Percentiles rank a stretch among this genome's conserved stretches.
Conservation (phyloP, 2,329 filamentous ascomycete species). For the Pestalotiopsis sp. region DNA sequence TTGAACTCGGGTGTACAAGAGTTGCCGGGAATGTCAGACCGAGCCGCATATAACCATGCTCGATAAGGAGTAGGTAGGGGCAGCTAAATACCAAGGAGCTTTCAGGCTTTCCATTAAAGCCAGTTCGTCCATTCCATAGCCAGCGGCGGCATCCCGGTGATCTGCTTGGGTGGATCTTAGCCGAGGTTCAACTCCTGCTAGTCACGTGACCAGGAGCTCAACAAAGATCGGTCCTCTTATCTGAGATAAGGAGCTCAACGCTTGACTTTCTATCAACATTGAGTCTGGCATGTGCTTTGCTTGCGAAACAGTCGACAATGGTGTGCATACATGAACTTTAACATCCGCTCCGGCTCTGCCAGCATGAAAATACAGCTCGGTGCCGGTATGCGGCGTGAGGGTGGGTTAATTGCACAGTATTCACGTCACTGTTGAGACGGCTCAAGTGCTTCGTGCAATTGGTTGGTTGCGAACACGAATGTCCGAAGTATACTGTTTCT, state of each 20-base stretch:
- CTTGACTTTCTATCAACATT: not conserved
- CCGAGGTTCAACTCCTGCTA: not conserved
- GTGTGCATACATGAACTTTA: too few relatives aligned
- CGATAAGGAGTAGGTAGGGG: not conserved
- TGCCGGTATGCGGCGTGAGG: too few relatives aligned
- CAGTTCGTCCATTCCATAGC: not conserved
- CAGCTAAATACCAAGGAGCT: not conserved
- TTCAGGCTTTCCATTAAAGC: not conserved
- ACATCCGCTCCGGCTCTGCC: too few relatives aligned
- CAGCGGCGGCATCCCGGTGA: not conserved
- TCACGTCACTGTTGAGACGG: too few relatives aligned
- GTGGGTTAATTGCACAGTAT: too few relatives aligned
- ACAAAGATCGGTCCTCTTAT: not conserved
- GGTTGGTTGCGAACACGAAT: not conserved
- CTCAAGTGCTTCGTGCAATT: too few relatives aligned
- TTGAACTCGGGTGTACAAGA: not conserved
- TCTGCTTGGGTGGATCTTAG: not conserved
- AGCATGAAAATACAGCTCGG: too few relatives aligned
- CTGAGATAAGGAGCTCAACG: not conserved
- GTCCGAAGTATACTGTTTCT: not conserved
- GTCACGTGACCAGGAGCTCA: not conserved
- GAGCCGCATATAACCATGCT: not conserved
- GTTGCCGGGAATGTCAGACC: conserved; percentile 2
- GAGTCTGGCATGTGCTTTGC: not conserved
- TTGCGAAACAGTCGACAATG: too few relatives aligned